Percentiles rank a stretch among this genome's conserved stretches.
phyloP scores from a whole-genome alignment of 2,329 filamentous ascomycete genomes.

The Coleophoma cylindrospora region DNA sequence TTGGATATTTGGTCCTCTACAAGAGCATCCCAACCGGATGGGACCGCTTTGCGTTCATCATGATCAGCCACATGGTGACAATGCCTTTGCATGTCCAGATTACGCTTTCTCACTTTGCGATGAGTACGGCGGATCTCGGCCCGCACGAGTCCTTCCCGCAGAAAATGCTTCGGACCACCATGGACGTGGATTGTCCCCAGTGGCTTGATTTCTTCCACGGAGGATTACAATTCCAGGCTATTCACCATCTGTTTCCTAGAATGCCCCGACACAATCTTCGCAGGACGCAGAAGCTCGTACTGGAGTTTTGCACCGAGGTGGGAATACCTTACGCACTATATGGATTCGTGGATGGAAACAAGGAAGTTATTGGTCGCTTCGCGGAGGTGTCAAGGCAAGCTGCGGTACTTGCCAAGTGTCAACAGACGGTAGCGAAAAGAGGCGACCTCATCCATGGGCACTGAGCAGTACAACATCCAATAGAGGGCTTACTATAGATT shows the following conservation, averaged over 20 bases:
- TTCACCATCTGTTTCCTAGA: constrained; percentile 81
- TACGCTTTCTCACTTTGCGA: constrained; percentile 86
- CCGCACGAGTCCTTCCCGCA: constrained; percentile 83
- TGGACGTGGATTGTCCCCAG: constrained; percentile 83
- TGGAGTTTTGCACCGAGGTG: constrained; percentile 77
- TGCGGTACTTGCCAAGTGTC: constrained; percentile 70
- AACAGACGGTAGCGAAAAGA: constrained; percentile 37
- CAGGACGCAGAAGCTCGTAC: constrained; percentile 66
- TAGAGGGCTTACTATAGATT: too few species aligned
- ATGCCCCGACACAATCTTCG: constrained; percentile 83
- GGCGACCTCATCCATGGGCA: constrained; percentile 25
- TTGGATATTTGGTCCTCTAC: constrained; percentile 78
- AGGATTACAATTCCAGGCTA: constrained; percentile 82
- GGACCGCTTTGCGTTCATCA: constrained; percentile 67
- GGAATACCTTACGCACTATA: constrained; percentile 82
- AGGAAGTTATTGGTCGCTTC: constrained; percentile 70
- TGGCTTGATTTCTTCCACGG: constrained; percentile 91
- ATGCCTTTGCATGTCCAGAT: constrained; percentile 86
- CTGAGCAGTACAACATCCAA: not conserved
- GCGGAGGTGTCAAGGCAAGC: constrained; percentile 78
- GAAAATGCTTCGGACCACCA: constrained; percentile 86
- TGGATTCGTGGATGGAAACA: constrained; percentile 80
- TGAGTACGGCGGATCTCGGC: constrained; percentile 85
- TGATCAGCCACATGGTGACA: constrained; percentile 76
- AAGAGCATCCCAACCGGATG: constrained; percentile 63